A percentile compares a stretch with the other conserved stretches of the same genome.
phyloP scores from a whole-genome alignment of 2,329 filamentous ascomycete genomes.

The Penicillium sp. region DNA sequence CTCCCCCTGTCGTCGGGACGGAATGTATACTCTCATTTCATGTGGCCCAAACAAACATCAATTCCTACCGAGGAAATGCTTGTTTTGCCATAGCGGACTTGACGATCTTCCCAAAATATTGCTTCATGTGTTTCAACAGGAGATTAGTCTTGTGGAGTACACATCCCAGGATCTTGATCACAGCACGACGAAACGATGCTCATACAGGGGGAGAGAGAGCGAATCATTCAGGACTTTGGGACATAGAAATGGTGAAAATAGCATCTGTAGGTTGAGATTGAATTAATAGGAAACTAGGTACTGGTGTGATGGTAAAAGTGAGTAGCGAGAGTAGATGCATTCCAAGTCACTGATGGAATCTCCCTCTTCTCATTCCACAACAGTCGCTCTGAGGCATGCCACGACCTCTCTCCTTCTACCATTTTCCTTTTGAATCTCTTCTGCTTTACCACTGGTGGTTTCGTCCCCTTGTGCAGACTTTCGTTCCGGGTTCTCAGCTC shows the following conservation, averaged over 20 bases:
- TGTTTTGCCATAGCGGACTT: not conserved
- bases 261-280: not conserved
- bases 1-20: slow-evolving; percentile 5
- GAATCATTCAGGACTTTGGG: not conserved
- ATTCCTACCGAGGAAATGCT: not conserved
- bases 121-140: not conserved
- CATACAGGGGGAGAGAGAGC: not conserved
- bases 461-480: slow-evolving; percentile 3
- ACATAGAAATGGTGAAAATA: not conserved
- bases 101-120: slow-evolving; percentile 2
- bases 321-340: not conserved
- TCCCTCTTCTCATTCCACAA: slow-evolving; percentile 15
- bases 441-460: not conserved
- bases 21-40: slow-evolving; percentile 6
- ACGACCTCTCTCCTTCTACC: slow-evolving; percentile 1
- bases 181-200: not conserved
- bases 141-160: not conserved
- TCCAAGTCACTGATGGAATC: slow-evolving; percentile 3
- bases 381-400: slow-evolving; percentile 17
- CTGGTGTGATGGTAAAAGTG: not conserved
- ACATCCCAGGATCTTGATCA: not conserved
- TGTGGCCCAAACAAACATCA: slow-evolving; percentile 1
- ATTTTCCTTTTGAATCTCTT: slow-evolving; percentile 4
- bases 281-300: not conserved
- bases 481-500: slow-evolving; percentile 10